Base-by-base conservation (phyloP, 306 rosid genomes). In the Geum urbanum region DNA sequence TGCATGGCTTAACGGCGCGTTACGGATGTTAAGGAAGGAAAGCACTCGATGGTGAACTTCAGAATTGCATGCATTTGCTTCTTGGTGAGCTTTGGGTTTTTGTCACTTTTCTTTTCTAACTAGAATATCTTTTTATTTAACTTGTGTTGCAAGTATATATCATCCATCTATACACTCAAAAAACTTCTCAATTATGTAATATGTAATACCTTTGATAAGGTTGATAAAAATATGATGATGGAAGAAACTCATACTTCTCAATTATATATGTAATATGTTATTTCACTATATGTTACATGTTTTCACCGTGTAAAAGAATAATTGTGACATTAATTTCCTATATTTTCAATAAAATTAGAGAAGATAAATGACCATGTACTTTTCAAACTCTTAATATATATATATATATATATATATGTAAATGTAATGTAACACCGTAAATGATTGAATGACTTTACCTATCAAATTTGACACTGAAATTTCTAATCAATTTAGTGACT, bases 41-140 rank as follows among this genome's bases (percentile, higher is more conserved):
- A 57, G 18, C 41, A 57, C 41, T 11, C 62, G 16, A 27, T 57
- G 63, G 63, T 40, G 63, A 40, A 13, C 12, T 59, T 15, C 12
- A 15, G 45, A 59, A 8, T 14, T 1, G 72, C 73, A 70, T 73
- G 82, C 79, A 74, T 67, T 55, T 22, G 16, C n/a, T 39, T 51
- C 48, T 35, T 35, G 7, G 22, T 15, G 43, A 2, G 20, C 3
- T 15, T 59, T 32, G 44, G n/a, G n/a, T n/a, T 20, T 54, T 54
- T 9, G 20, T 54, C 7, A 0, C 6, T 0, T 54, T 52, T 18
- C 4, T 3, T 9, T 9, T 9, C 3, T n/a, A n/a, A 18, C 9
- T 19, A 53, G 6, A 3, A 3, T 4, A 19, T 0, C 7, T 20
- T 53, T 8, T 3, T 18, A 32, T 32, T 10, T 6, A 24, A 0